Conservation (phyloP, 352 stramenopile genomes). For the Aphanomyces astaci region DNA sequence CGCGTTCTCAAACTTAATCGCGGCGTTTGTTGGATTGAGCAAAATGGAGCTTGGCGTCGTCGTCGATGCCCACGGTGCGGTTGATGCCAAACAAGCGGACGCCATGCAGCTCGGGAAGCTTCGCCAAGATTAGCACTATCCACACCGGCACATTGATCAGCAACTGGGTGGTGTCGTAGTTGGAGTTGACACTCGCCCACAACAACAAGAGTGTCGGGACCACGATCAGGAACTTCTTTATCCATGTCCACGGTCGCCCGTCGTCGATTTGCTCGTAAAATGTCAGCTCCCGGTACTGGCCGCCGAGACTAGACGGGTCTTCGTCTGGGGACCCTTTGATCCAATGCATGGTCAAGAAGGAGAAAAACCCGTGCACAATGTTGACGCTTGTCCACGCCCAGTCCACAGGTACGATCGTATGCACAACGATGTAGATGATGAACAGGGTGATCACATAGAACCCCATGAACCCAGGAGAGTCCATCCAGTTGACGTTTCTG, state of each 20-base stretch:
- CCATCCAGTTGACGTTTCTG: conserved; percentile 90
- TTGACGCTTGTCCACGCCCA: conserved; percentile 76
- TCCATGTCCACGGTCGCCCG: conserved; percentile 84
- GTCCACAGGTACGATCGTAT: conserved; percentile 54
- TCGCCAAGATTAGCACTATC: conserved; percentile 86
- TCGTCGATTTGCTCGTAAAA: conserved; percentile 95
- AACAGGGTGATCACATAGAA: conserved; percentile 77
- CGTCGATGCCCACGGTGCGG: conserved; percentile 91
- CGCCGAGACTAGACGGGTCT: conserved; percentile 67
- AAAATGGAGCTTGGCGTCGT: conserved; percentile 38
- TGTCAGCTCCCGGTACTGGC: conserved; percentile 91
- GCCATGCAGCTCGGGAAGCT: conserved; percentile 90
- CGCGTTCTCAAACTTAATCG: background rate
- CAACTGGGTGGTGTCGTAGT: conserved; percentile 83
- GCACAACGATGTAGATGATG: conserved; percentile 74
- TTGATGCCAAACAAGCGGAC: conserved; percentile 96
- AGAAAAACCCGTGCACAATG: conserved; percentile 84
- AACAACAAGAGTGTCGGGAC: conserved; percentile 89
- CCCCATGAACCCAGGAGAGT: conserved; percentile 78
- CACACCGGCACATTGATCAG: conserved; percentile 90
- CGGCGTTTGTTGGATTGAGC: conserved; percentile 7
- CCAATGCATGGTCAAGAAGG: conserved; percentile 92
- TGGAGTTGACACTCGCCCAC: conserved; percentile 71
- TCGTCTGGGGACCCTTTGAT: conserved; percentile 92
- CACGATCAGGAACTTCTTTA: conserved; percentile 92